Base-by-base conservation (phyloP, 305 asterid species). In the Lippia alba region DNA sequence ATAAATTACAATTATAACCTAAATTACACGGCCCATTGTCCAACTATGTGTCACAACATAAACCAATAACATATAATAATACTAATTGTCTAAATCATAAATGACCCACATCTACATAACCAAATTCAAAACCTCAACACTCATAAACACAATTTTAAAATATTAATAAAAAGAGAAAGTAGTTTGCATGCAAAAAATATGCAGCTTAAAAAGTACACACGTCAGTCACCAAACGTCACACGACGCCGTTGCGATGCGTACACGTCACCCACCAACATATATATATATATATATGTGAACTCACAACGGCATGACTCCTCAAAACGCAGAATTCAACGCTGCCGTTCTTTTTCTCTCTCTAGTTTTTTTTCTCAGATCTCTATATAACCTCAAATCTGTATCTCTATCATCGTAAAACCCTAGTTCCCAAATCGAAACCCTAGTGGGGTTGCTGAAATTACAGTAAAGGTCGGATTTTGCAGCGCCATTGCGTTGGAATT, bases 371-470 rank as follows among this genome's bases (percentile, higher is more conserved):
- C 9, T 36, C 41, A 24, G 30, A 24, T 36, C 41, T 36, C 9
- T 11, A 12, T 9, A 58, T 53, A 14, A 1, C 19, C 54, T 12
- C 53, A 30, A 67, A 46, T 60, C 78, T 57, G 76, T 40, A 63
- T 73, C 20, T 67, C 49, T 50, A 33, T 74, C 76, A 64, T 51
- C 55, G 34, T 66, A 46, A 79, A 84, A 84, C 87, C 89, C 89
- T 84, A 84, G 79, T 56, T 61, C 82, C 85, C 79, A 70, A 79
- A 75, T 81, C 61, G 69, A 54, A 64, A 58, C 62, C 71, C 76
- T 56, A 59, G 53, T 6, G 17, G 67, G 67, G 16, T 41, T 45
- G 44, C 48, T 33, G 11, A 48, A 20, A 51, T 61, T 70, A 58
- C 64, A 53, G 5, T 18, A 56, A 69, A 12, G 5, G 48, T 70